phyloP scores from a whole-genome alignment of 257 asterid species.

The Solanum peruvianum region DNA sequence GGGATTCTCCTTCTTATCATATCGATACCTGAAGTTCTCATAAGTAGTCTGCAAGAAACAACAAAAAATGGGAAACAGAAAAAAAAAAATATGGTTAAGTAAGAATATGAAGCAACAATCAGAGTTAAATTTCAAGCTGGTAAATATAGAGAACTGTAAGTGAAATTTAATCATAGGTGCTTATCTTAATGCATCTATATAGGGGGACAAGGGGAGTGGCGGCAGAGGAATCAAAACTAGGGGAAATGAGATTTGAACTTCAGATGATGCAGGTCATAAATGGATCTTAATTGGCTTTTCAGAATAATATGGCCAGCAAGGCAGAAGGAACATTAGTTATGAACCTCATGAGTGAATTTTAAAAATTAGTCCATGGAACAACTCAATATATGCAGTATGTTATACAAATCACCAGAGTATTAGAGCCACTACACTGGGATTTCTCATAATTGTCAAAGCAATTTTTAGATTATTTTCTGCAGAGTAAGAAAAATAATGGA shows the following conservation, averaged over 20 bases:
- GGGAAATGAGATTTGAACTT: neutral
- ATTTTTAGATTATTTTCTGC: neutral
- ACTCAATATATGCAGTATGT: neutral
- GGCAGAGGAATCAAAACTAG: neutral
- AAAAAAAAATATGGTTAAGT: neutral
- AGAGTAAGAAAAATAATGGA: neutral
- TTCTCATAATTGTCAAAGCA: neutral
- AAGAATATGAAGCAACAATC: neutral
- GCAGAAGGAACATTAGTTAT: neutral
- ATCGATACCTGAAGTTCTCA: constrained; percentile 81
- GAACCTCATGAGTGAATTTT: neutral
- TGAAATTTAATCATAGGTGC: neutral
- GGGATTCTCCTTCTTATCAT: constrained; percentile 77
- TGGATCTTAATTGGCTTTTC: neutral
- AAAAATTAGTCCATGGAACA: neutral
- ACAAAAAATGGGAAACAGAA: neutral
- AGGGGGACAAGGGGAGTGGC: no score
- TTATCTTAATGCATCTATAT: neutral
- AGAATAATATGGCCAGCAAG: neutral
- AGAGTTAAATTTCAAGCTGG: neutral
- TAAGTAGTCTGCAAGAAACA: constrained; percentile 67
- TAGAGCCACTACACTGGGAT: neutral
- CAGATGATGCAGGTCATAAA: neutral
- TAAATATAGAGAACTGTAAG: neutral
- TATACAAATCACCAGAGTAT: neutral